Conservation (phyloP, 2,329 filamentous ascomycete species). For the Ceratocystis alfenasii region DNA sequence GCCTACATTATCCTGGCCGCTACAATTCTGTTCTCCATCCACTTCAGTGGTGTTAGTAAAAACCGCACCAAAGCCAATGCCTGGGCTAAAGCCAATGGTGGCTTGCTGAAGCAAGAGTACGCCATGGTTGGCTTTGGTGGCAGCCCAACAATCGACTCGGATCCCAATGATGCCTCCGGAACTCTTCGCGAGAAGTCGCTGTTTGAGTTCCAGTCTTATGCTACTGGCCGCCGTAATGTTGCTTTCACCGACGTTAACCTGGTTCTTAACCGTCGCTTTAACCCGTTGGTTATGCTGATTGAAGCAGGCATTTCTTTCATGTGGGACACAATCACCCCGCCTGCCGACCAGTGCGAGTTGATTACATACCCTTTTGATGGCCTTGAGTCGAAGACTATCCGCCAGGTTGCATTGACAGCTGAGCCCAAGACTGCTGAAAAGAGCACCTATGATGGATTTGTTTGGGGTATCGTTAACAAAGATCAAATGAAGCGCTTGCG, state of each 20-base stretch:
- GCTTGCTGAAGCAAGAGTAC: conserved; percentile 67
- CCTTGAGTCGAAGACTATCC: conserved; percentile 68
- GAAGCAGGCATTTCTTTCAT: conserved; percentile 64
- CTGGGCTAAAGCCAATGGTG: conserved; percentile 67
- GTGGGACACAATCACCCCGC: conserved; percentile 60
- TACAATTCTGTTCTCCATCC: conserved; percentile 60
- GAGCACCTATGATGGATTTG: conserved; percentile 75
- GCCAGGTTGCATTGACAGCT: conserved; percentile 46
- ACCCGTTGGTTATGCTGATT: conserved; percentile 50
- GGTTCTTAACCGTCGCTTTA: conserved; percentile 73
- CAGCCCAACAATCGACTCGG: conserved; percentile 36
- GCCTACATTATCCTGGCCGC: conserved; percentile 68
- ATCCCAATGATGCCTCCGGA: conserved; percentile 31
- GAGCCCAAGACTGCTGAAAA: conserved; percentile 46
- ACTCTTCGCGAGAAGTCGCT: conserved; percentile 76
- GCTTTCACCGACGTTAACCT: conserved; percentile 82
- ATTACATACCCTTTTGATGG: conserved; percentile 84
- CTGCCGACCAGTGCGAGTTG: conserved; percentile 63
- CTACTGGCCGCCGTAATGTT: conserved; percentile 81
- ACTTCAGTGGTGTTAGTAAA: conserved; percentile 65
- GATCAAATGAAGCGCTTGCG: conserved; percentile 79
- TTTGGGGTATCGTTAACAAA: conserved; percentile 94
- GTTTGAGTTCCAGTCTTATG: conserved; percentile 78
- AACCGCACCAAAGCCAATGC: conserved; percentile 70
- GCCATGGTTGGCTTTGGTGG: conserved; percentile 70